Base-by-base conservation (phyloP, 176 grass and related monocot species). In the Oryza punctata region DNA sequence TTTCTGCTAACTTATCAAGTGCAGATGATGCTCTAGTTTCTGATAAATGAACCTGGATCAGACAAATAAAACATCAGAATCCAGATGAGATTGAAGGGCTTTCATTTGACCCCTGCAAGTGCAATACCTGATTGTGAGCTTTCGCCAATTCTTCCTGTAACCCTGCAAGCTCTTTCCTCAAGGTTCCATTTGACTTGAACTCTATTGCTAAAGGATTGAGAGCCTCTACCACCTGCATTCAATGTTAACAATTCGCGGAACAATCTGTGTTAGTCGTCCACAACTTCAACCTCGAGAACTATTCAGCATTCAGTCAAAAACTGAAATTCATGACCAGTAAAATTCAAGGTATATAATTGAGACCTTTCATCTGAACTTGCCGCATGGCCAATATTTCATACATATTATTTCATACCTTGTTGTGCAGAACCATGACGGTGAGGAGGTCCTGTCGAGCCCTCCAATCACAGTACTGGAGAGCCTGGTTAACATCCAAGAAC, bases 391-490 rank as follows among this genome's bases (percentile, higher is more conserved):
- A 12, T 10, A 29, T 14, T 73, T 9, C 14, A 6, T 35, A 35
- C 6, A 35, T 35, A 35, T 35, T 35, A 35, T 35, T 35, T 32
- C 30, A 0, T 59, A 98, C 96, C 93, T 99, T 96, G 83, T 92
- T 83, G 76, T 99, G 96, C 33, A 99, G 93, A 52, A 92, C 80
- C 93, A 99, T 92, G 80, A 99, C 96, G 26, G 86, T 89, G n/a
- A 99, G 85, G 60, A 99, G 88, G 84, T 99, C 96, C 70, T 94
- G 93, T 0, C 91, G 89, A 3, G 91, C 93, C 67, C 91, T 89
- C 93, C 93, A 99, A 75, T 99, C 91, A n/a, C 96, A 99, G 74
- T 99, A 99, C 73, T 94, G 93, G n/a, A 95, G 83, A 50, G 96
- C 96, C 46, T 96, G 93, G 70, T 96, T 94, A 24, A 93, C 87